These are phyloP conservation scores for Rhypophila decipiens DNA, from an alignment of 495 filamentous ascomycete genomes.

Conservation along the genomic window DNA sequence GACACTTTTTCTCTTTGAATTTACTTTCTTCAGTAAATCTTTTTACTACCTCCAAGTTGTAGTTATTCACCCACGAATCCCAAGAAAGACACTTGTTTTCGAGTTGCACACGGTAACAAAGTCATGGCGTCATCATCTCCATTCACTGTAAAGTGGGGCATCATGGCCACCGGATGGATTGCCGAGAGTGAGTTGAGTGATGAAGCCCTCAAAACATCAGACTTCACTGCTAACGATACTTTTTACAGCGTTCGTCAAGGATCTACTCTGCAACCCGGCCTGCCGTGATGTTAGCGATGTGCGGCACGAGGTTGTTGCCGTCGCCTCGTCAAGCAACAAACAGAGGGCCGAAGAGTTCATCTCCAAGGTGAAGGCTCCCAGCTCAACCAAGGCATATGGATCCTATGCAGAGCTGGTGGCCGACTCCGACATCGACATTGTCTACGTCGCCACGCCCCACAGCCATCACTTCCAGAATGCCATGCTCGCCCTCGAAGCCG, in stretches of 20 bases:
- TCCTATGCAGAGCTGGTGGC: conserved; percentile 73
- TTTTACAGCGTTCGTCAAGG: conserved; percentile 57
- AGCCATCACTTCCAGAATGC: conserved; percentile 93
- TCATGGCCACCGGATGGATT: conserved; percentile 78
- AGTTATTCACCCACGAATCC: not conserved
- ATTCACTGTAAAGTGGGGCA: conserved; percentile 68
- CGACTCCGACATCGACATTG: conserved; percentile 72
- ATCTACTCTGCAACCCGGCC: conserved; percentile 73
- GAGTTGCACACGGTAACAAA: not conserved
- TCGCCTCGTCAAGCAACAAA: conserved; percentile 69
- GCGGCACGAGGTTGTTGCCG: conserved; percentile 71
- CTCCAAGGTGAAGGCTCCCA: conserved; percentile 54
- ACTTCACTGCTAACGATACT: no score
- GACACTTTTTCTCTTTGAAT: not conserved
- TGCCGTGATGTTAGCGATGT: conserved; percentile 67
- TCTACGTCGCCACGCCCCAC: conserved; percentile 93
- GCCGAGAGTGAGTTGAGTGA: conserved; percentile 58
- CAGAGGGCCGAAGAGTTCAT: conserved; percentile 69
- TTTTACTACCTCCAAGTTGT: not conserved
- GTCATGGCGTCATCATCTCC: conserved; percentile 41
- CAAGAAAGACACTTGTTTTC: not conserved
- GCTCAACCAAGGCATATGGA: conserved; percentile 66
- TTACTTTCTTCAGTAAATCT: no score
- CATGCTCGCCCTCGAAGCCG: conserved; percentile 72
- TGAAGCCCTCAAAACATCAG: no score